Conservation (phyloP, 176 grass and related monocot genomes). For the Musa beccarii region DNA sequence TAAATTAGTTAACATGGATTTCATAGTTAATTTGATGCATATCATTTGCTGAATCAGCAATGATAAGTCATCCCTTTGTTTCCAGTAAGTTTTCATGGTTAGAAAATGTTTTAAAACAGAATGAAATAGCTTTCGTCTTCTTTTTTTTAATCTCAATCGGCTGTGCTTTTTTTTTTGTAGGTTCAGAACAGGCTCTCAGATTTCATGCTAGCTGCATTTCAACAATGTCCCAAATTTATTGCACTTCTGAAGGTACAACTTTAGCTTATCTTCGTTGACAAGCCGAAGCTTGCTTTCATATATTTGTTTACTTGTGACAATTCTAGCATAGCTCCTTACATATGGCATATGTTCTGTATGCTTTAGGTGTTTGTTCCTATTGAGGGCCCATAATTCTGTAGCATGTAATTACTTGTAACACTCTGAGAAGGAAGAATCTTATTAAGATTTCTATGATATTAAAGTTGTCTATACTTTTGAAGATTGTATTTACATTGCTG, state of each 20-base stretch:
- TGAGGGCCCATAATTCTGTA: not conserved
- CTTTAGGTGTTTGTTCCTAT: not conserved
- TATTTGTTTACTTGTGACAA: not conserved
- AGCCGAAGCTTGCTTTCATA: not conserved
- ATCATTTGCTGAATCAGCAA: not conserved
- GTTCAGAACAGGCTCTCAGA: slow-evolving; percentile 75
- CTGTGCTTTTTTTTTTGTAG: slow-evolving; percentile 24
- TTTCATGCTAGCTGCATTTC: slow-evolving; percentile 80
- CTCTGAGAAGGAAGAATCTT: not conserved
- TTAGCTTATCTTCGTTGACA: not conserved
- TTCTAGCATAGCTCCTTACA: not conserved
- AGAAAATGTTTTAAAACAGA: not conserved
- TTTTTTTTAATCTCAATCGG: not conserved
- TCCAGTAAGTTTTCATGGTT: not conserved
- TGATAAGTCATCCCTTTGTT: not conserved
- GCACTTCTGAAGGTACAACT: slow-evolving; percentile 64
- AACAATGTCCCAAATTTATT: slow-evolving; percentile 65
- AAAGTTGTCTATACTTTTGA: not conserved
- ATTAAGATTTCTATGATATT: not conserved
- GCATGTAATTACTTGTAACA: not conserved
- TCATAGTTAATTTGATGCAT: not conserved
- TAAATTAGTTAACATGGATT: too few species aligned
- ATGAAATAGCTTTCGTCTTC: not conserved
- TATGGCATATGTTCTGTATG: not conserved
- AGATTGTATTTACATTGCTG: not conserved